Conservation (phyloP, 2,329 filamentous ascomycete genomes). For the Elsinoe ampelina region DNA sequence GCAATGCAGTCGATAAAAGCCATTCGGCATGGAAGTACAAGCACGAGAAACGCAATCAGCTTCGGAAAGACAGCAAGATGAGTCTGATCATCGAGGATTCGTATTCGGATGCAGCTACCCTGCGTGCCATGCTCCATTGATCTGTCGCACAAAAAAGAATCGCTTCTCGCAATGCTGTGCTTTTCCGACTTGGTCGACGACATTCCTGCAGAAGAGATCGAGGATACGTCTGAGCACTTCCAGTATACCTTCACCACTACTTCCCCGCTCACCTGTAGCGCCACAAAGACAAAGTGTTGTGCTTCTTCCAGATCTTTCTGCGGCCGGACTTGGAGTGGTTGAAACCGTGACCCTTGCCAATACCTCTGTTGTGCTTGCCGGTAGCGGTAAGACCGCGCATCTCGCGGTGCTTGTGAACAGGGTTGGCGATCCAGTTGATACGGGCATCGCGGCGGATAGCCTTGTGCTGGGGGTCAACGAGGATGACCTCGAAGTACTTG, state of each 20-base stretch:
- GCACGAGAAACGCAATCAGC: neutral
- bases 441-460: conserved; percentile 97
- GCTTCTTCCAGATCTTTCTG: conserved; percentile 99
- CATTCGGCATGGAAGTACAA: too few relatives aligned
- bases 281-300: conserved; percentile 99
- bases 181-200: neutral
- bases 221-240: neutral
- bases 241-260: neutral
- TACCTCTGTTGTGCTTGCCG: conserved; percentile 98
- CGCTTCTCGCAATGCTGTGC: neutral
- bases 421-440: conserved; percentile 99
- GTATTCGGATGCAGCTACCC: neutral
- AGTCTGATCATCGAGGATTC: too few relatives aligned
- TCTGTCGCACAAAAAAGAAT: neutral
- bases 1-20: too few relatives aligned
- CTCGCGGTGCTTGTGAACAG: conserved; percentile 99
- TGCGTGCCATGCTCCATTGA: neutral
- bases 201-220: neutral
- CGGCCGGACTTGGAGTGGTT: conserved; percentile 96
- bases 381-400: conserved; percentile 92
- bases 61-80: neutral
- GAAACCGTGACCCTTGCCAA: conserved; percentile 98
- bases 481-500: conserved; percentile 99
- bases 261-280: conserved; percentile 68
- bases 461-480: conserved; percentile 99